These are phyloP conservation scores for Didymella exigua DNA, from an alignment of 2,329 filamentous ascomycete genomes.

Conservation along the genomic window DNA sequence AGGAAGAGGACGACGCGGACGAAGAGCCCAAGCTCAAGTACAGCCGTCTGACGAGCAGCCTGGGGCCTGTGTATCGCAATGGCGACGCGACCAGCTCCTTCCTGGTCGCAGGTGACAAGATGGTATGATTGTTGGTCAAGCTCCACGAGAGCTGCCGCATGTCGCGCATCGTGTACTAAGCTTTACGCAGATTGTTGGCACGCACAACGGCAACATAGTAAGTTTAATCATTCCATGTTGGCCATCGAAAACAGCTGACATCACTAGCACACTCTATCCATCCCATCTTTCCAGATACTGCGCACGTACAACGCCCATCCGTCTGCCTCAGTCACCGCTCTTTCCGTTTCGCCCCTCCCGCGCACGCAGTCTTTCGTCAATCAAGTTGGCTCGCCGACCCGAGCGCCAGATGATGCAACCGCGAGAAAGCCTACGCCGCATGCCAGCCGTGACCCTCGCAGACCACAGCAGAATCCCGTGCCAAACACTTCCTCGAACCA, in stretches of 20 bases:
- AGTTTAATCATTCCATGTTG: constrained; percentile 45
- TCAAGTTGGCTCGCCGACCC: constrained; percentile 12
- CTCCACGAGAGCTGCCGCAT: constrained; percentile 48
- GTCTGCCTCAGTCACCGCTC: constrained; percentile 83
- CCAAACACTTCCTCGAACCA: constrained; percentile 83
- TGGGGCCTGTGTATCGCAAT: constrained; percentile 85
- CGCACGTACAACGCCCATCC: constrained; percentile 86
- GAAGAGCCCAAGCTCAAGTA: constrained; percentile 96
- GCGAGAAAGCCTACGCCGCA: constrained; percentile 42
- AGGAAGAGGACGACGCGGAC: constrained; percentile 74
- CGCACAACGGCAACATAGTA: constrained; percentile 96
- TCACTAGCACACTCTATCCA: constrained; percentile 76
- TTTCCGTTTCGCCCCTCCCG: constrained; percentile 86
- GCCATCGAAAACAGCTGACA: constrained; percentile 17
- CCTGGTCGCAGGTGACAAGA: constrained; percentile 91
- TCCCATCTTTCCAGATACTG: constrained; percentile 80
- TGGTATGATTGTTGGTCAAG: constrained; percentile 64
- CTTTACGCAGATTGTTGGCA: constrained; percentile 75
- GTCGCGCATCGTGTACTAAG: constrained; percentile 65
- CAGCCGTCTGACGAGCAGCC: constrained; percentile 78
- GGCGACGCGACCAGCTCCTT: constrained; percentile 94
- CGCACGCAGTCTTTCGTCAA: constrained; percentile 58
- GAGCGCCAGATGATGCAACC: constrained; percentile 47
- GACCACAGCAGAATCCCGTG: constrained; percentile 64
- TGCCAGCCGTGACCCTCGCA: constrained; percentile 50